These are phyloP conservation scores for Calonectria pseudoreteaudii DNA, from an alignment of 2,329 filamentous ascomycete genomes.

Conservation along the genomic window DNA sequence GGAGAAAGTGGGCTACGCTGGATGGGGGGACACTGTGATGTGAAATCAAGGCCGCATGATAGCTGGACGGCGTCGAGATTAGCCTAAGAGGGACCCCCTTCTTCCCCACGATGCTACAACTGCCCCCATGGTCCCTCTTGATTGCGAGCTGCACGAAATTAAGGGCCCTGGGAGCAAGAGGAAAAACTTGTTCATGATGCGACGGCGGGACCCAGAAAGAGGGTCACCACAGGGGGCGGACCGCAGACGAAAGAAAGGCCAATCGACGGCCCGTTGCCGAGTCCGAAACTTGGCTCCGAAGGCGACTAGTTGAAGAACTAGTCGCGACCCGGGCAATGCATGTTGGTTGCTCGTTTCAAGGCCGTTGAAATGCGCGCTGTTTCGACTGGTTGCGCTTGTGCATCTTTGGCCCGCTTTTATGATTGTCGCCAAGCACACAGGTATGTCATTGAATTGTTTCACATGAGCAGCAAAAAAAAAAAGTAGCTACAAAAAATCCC, in stretches of 20 bases:
- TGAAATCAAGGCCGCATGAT: conserved; percentile 20
- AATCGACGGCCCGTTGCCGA: conserved; percentile 20
- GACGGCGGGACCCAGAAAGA: conserved; percentile 1
- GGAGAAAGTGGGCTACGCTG: conserved; percentile 2
- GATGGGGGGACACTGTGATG: conserved; percentile 12
- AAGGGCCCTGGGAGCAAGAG: conserved; percentile 2
- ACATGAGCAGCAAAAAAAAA: neutral
- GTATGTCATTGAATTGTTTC: conserved; percentile 2
- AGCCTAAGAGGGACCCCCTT: conserved; percentile 3
- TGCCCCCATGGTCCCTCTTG: neutral
- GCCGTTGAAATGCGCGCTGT: conserved; percentile 8
- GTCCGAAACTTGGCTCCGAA: conserved; percentile 14
- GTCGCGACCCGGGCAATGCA: conserved; percentile 7
- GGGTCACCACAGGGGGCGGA: conserved; percentile 8
- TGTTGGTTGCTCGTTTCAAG: conserved; percentile 1
- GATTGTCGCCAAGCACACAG: neutral
- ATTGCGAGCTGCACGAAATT: conserved; percentile 18
- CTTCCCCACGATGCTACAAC: conserved; percentile 21
- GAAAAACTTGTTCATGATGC: conserved; percentile 3
- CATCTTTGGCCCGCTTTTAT: neutral
- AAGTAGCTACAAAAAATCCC: neutral
- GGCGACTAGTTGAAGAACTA: neutral
- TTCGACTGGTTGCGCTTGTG: neutral
- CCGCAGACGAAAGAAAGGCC: neutral
- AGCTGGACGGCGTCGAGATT: conserved; percentile 1